These are phyloP conservation scores for Monilinia laxa DNA, from an alignment of 2,329 filamentous ascomycete species.

Conservation along the genomic window DNA sequence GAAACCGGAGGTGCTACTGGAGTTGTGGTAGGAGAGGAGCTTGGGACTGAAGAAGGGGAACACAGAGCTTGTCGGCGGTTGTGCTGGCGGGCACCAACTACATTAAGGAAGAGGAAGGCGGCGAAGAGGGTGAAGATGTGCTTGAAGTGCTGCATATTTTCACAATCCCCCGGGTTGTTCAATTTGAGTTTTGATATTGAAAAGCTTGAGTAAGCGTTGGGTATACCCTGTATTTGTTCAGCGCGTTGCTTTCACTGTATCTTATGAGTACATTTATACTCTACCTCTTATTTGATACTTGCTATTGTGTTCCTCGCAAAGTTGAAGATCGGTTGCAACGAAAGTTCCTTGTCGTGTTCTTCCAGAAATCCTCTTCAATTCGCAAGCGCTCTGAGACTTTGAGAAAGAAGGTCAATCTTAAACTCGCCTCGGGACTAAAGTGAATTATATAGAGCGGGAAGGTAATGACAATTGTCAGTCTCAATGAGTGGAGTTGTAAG, in stretches of 20 bases:
- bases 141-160: conserved; percentile 18
- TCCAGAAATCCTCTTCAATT: neutral
- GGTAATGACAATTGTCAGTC: neutral
- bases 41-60: neutral
- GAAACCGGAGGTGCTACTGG: conserved; percentile 7
- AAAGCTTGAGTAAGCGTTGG: neutral
- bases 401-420: neutral
- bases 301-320: neutral
- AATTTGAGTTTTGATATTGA: neutral
- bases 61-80: conserved; percentile 13
- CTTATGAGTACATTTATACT: neutral
- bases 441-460: neutral
- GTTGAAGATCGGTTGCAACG: neutral
- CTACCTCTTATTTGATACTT: neutral
- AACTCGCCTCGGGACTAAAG: neutral
- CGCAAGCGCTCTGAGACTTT: neutral
- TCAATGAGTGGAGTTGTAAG: neutral
- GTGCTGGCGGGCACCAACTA: conserved; percentile 12
- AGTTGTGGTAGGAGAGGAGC: conserved; percentile 9
- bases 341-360: neutral
- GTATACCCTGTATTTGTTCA: neutral
- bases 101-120: conserved; percentile 12
- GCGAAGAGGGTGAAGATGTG: conserved; percentile 2
- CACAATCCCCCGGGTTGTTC: neutral
- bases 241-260: neutral